phyloP scores from a whole-genome alignment of 768 basidiomycete genomes.

The Russula earlei region DNA sequence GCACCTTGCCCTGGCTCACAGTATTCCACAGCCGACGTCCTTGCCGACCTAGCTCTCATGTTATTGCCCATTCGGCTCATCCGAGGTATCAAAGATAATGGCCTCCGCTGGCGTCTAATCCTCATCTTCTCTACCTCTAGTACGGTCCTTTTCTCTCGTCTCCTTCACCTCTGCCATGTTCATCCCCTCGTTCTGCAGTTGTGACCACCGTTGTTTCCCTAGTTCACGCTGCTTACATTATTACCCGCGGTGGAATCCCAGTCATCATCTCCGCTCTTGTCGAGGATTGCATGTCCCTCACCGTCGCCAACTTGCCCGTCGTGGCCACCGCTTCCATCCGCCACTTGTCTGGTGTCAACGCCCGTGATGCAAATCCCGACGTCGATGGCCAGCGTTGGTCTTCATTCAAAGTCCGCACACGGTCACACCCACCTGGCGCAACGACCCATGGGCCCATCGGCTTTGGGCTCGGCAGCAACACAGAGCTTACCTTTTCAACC shows the following conservation, averaged over 20 bases:
- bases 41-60: slow-evolving; percentile 40
- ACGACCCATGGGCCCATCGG: not conserved
- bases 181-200: slow-evolving; percentile 2
- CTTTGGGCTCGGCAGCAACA: not conserved
- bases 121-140: slow-evolving; percentile 48
- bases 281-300: slow-evolving; percentile 22
- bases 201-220: slow-evolving; percentile 26
- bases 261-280: slow-evolving; percentile 27
- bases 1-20: not conserved
- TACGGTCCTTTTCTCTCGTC: slow-evolving; percentile 12
- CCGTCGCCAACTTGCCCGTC: slow-evolving; percentile 14
- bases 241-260: slow-evolving; percentile 23
- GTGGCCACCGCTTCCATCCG: slow-evolving; percentile 15
- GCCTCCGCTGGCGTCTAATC: slow-evolving; percentile 34
- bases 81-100: slow-evolving; percentile 31
- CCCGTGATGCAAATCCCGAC: not conserved
- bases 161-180: not conserved
- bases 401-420: slow-evolving; percentile 20
- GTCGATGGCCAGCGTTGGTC: slow-evolving; percentile 18
- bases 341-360: not conserved
- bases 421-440: not conserved
- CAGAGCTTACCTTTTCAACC: not conserved
- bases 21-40: slow-evolving; percentile 32
- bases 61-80: slow-evolving; percentile 38
- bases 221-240: slow-evolving; percentile 25